A percentile compares a stretch with the other conserved stretches of the same genome.
These are phyloP conservation scores for Rhizopus arrhizus DNA, from an alignment of 371 early-diverging fungal genomes.

Conservation along the genomic window DNA sequence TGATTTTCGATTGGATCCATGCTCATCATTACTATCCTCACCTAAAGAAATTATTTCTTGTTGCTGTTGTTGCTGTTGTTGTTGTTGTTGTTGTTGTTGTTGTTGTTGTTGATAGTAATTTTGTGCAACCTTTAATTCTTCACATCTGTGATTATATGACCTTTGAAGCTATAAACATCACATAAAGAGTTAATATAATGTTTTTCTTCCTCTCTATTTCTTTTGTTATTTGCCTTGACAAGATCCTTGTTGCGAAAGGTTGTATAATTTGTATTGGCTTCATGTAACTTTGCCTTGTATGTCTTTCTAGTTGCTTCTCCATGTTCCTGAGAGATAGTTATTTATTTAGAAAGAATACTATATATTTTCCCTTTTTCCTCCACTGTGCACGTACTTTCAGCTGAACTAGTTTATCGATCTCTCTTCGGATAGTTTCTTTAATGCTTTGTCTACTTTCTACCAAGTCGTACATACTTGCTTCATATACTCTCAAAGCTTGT, in stretches of 20 bases:
- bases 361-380: background rate
- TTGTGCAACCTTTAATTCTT: constrained; percentile 35
- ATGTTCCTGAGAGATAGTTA: constrained; percentile 21
- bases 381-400: constrained; percentile 15
- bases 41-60: background rate
- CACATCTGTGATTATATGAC: constrained; percentile 43
- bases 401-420: constrained; percentile 23
- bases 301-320: constrained; percentile 41
- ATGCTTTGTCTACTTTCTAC: constrained; percentile 28
- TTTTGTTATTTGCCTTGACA: constrained; percentile 34
- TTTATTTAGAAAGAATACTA: background rate
- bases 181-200: background rate
- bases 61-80: too few relatives aligned
- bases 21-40: constrained; percentile 3
- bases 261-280: constrained; percentile 40
- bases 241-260: constrained; percentile 41
- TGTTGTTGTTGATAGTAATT: constrained; percentile 29
- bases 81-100: too few relatives aligned
- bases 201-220: too few relatives aligned
- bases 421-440: constrained; percentile 20
- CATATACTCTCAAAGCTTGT: constrained; percentile 37
- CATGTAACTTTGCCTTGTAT: constrained; percentile 28
- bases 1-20: constrained; percentile 19
- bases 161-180: constrained; percentile 41
- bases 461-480: constrained; percentile 29